Base-by-base conservation (phyloP, 805 yeast species). In the Ogataea degrootiae region DNA sequence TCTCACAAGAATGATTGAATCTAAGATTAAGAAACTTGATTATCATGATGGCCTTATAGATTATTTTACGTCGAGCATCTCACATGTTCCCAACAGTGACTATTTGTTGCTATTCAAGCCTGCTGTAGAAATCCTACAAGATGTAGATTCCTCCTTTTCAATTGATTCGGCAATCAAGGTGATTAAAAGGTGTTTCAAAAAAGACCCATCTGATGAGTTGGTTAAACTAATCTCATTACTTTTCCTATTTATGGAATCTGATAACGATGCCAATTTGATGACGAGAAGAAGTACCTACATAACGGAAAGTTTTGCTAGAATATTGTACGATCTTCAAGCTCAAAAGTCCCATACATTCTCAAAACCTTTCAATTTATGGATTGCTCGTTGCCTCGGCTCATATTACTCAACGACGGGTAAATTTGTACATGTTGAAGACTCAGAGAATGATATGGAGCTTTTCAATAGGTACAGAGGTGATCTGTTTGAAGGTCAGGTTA, bases 341-440 rank as follows among this genome's bases (percentile, higher is more conserved):
- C 39, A 47, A 2, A 48, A 47, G 37, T n/a, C 48, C 0, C 6
- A 22, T 4, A 14, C 39, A 8, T 23, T 60, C n/a, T 49, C 58
- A 7, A 40, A 34, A 1, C 6, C 41, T 0, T 59, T 68, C 42
- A 46, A 52, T 1, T n/a, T 54, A 1, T 69, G 72, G 72, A 61
- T 64, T 36, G 69, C 63, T 0, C 51, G 54, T n/a, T 56, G 55
- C 41, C 47, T 69, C 15, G 72, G 69, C 1, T 21, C 48, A 4
- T 65, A 50, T 37, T 67, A 67, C 46, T 47, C 55, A 16, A 22
- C 26, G 1, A 55, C 60, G 2, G 72, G 73, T 5, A 41, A 53
- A 7, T 35, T 16, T 14, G 59, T 57, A 2, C 19, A 36, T 6
- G n/a, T 49, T 21, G 47, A 55, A 19, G 21, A 37, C 45, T 22